A percentile compares a stretch with the other conserved stretches of the same genome.
These are phyloP conservation scores for Ogataea naganishii DNA, from an alignment of 805 yeast species.

Conservation along the genomic window DNA sequence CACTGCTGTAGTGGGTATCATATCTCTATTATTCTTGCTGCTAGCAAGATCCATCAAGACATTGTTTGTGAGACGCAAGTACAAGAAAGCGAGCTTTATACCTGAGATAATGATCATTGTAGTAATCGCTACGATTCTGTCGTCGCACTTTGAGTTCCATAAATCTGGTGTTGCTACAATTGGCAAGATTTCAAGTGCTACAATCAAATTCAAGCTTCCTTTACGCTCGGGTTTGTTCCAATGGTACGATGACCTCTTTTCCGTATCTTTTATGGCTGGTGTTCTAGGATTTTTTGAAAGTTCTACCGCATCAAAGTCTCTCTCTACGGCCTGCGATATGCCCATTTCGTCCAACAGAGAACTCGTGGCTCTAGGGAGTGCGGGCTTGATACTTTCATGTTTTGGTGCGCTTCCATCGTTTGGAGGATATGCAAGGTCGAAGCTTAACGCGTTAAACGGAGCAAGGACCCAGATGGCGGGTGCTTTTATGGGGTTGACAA, in stretches of 20 bases:
- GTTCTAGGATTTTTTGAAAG: conserved; percentile 88
- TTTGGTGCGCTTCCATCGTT: conserved; percentile 78
- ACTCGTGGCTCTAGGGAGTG: conserved; percentile 77
- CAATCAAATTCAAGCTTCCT: conserved; percentile 50
- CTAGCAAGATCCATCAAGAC: conserved; percentile 32
- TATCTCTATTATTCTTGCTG: conserved; percentile 38
- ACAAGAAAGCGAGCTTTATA: conserved; percentile 45
- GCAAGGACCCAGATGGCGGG: conserved; percentile 85
- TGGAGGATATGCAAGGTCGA: conserved; percentile 94
- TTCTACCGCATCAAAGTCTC: conserved; percentile 83
- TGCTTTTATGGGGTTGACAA: conserved; percentile 66
- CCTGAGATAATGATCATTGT: conserved; percentile 87
- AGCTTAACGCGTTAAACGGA: conserved; percentile 79
- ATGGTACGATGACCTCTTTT: conserved; percentile 45
- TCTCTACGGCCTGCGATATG: conserved; percentile 64
- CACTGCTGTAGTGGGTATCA: conserved; percentile 53
- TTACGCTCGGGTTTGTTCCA: conserved; percentile 35
- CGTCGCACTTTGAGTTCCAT: conserved; percentile 38
- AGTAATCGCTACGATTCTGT: conserved; percentile 44
- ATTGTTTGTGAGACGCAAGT: conserved; percentile 21
- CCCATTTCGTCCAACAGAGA: conserved; percentile 85
- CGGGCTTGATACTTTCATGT: conserved; percentile 53
- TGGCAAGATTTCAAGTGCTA: conserved; percentile 53
- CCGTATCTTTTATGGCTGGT: conserved; percentile 72
- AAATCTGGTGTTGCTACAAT: conserved; percentile 53